phyloP scores from a whole-genome alignment of 169 alveolate species.

The Theileria luwenshuni region DNA sequence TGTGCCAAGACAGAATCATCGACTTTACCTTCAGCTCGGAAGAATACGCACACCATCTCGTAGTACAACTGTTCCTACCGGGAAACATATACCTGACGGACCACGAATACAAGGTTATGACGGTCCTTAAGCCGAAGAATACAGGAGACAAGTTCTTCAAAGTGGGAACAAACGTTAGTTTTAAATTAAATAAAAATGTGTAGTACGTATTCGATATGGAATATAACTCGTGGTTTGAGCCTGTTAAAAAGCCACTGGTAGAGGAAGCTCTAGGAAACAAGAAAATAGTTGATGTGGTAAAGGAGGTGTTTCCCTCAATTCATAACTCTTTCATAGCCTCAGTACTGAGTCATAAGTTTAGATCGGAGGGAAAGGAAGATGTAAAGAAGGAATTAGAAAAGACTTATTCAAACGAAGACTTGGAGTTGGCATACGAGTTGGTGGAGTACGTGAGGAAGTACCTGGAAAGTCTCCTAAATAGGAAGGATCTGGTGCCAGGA shows the following conservation, averaged over 20 bases:
- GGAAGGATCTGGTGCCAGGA: conserved; percentile 39
- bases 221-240: conserved; percentile 23
- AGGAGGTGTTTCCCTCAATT: conserved; percentile 47
- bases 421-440: neutral
- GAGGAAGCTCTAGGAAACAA: conserved; percentile 7
- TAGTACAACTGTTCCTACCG: conserved; percentile 89
- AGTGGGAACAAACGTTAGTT: conserved; percentile 43
- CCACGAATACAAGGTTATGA: conserved; percentile 81
- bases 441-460: conserved; percentile 37
- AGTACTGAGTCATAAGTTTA: neutral
- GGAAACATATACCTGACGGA: conserved; percentile 94
- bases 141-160: conserved; percentile 62
- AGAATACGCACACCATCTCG: conserved; percentile 87
- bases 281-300: conserved; percentile 14
- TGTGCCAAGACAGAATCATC: conserved; percentile 91
- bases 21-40: conserved; percentile 90
- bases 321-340: conserved; percentile 12
- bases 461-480: conserved; percentile 18
- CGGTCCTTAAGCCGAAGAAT: conserved; percentile 65
- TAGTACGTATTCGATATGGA: conserved; percentile 29
- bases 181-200: neutral
- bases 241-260: conserved; percentile 2
- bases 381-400: conserved; percentile 4
- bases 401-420: neutral
- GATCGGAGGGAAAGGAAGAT: conserved; percentile 3